phyloP scores from a whole-genome alignment of 2,329 filamentous ascomycete species.

The Paramyrothecium roridum region DNA sequence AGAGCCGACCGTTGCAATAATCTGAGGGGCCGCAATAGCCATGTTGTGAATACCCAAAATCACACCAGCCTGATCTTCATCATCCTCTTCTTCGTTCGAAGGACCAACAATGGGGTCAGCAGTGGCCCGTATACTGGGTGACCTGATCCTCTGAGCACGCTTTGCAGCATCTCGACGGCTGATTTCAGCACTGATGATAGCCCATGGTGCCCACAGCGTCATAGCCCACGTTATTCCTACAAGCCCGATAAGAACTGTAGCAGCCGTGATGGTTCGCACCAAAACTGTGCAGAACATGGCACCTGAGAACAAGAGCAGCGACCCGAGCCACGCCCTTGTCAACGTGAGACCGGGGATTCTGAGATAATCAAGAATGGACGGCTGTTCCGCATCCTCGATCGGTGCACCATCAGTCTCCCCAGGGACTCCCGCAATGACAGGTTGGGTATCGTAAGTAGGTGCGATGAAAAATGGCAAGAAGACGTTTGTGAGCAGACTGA shows the following conservation, averaged over 20 bases:
- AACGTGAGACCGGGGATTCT: conserved; percentile 83
- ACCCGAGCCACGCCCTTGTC: conserved; percentile 81
- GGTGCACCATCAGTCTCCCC: conserved; percentile 24
- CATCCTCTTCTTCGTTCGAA: conserved; percentile 37
- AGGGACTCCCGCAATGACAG: conserved; percentile 22
- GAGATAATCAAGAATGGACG: conserved; percentile 55
- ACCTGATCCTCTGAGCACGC: conserved; percentile 32
- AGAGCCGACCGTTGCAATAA: conserved; percentile 81
- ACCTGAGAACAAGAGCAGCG: conserved; percentile 76
- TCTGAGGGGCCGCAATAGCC: conserved; percentile 86
- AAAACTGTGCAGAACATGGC: conserved; percentile 84
- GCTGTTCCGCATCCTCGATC: conserved; percentile 28
- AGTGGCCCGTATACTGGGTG: conserved; percentile 8
- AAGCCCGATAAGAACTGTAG: conserved; percentile 73
- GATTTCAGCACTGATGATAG: conserved; percentile 91
- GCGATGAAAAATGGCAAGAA: conserved; percentile 82
- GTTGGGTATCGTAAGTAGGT: conserved; percentile 65
- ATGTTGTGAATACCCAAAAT: conserved; percentile 96
- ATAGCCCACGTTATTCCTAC: conserved; percentile 91
- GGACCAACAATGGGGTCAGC: conserved; percentile 8
- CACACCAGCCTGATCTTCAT: conserved; percentile 77
- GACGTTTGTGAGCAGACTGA: conserved; percentile 78
- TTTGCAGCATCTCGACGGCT: conserved; percentile 69
- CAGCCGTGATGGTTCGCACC: conserved; percentile 66
- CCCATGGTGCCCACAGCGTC: conserved; percentile 92